Evolutionary conservation across 2,329 filamentous ascomycete species (phyloP).

Genomic region (Sphaerulina musiva): DNA sequence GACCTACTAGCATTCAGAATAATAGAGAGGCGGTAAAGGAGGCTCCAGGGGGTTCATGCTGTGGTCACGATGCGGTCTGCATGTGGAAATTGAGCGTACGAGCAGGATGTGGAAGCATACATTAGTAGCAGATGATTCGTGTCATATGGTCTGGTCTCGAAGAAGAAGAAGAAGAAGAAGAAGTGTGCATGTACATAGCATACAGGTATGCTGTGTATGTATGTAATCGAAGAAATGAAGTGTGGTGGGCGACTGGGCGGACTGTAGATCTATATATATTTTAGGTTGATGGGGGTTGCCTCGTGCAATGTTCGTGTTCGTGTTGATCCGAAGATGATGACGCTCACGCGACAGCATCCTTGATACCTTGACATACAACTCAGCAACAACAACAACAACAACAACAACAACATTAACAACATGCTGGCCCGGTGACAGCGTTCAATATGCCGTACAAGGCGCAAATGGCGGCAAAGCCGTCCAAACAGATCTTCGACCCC

Average conservation of each 20-base stretch:
- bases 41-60: neutral
- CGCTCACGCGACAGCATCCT: neutral
- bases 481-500: slow-evolving; percentile 43
- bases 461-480: slow-evolving; percentile 26
- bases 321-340: too few relatives aligned
- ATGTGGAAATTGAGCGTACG: neutral
- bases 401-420: neutral
- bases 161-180: neutral
- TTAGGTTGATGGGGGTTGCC: too few relatives aligned
- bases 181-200: neutral
- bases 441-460: slow-evolving; percentile 20
- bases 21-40: neutral
- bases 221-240: too few relatives aligned
- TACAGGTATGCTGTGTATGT: neutral
- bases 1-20: neutral
- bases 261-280: too few relatives aligned
- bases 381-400: neutral
- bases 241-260: too few relatives aligned
- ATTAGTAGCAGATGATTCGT: neutral
- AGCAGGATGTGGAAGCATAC: neutral
- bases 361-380: too few relatives aligned
- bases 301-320: too few relatives aligned
- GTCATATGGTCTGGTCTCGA: neutral
- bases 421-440: neutral
- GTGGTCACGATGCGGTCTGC: neutral